Evolutionary conservation across 163 green algal genomes (phyloP).

Genomic region (Chlorella variabilis): DNA sequence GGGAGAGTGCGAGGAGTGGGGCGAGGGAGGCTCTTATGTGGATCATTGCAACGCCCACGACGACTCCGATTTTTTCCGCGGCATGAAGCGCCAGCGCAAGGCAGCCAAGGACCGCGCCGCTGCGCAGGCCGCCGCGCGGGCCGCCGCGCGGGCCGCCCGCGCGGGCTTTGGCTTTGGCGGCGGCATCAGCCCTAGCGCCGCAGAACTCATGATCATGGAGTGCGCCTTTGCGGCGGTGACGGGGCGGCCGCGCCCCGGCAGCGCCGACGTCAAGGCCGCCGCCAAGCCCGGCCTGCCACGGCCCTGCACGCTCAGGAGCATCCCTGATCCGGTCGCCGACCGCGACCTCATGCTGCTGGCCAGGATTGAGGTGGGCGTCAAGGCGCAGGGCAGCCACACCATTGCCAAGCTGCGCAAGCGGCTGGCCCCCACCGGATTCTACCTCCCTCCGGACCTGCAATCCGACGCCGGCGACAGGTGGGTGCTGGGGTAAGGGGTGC

Average conservation of each 20-base stretch:
- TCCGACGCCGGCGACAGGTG: conserved; percentile 3
- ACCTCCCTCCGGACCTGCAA: neutral
- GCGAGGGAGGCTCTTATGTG: neutral
- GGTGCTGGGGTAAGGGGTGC: neutral
- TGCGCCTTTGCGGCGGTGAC: too few relatives aligned
- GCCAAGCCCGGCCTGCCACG: neutral
- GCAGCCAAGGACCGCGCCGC: neutral
- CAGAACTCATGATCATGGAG: too few relatives aligned
- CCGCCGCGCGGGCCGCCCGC: neutral
- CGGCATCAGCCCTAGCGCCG: too few relatives aligned
- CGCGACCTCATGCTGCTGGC: conserved; percentile 31
- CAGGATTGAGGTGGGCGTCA: conserved; percentile 10
- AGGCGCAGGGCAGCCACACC: neutral
- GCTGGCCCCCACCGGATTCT: conserved; percentile 24
- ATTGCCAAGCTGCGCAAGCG: neutral
- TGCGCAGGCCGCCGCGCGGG: neutral
- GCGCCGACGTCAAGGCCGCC: neutral
- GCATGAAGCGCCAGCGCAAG: neutral
- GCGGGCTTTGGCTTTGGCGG: neutral
- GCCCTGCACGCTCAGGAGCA: conserved; percentile 29
- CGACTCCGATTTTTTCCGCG: neutral
- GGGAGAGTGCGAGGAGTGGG: conserved; percentile 55
- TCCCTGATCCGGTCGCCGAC: conserved; percentile 17
- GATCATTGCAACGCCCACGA: conserved; percentile 42
- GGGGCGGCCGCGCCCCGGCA: too few relatives aligned